Conservation (phyloP, 1,284 basidiomycete species). For the Microstroma glucosiphilum region DNA sequence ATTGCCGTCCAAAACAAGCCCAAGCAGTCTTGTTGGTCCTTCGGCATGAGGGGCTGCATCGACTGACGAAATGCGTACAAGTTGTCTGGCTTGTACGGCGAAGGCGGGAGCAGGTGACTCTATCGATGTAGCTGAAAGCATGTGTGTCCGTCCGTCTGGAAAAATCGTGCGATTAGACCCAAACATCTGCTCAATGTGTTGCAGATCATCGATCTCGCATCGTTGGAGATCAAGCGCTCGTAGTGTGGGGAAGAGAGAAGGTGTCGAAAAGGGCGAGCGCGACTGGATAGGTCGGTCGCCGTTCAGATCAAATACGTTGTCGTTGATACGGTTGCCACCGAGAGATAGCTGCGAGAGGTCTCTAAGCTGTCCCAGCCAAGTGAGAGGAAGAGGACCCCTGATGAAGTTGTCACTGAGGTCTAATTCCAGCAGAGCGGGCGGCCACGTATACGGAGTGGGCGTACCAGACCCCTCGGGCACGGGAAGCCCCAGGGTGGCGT, state of each 20-base stretch:
- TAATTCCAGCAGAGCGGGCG: constrained; percentile 24
- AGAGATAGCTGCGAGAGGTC: constrained; percentile 31
- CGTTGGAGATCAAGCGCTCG: constrained; percentile 30
- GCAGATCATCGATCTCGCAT: constrained; percentile 36
- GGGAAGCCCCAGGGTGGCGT: constrained; percentile 23
- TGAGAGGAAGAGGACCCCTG: constrained; percentile 29
- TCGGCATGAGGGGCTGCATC: constrained; percentile 18
- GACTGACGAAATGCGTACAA: no score
- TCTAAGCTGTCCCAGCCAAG: constrained; percentile 15
- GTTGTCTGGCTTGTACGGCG: no score
- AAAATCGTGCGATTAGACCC: constrained; percentile 20
- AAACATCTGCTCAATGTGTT: constrained; percentile 28
- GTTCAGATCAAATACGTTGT: constrained; percentile 27
- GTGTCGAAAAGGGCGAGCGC: not conserved
- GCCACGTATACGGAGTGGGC: constrained; percentile 10
- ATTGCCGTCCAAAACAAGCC: constrained; percentile 31
- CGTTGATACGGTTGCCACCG: constrained; percentile 34
- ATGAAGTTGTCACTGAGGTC: constrained; percentile 35
- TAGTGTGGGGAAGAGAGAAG: constrained; percentile 15
- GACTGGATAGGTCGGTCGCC: not conserved
- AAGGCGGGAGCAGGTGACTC: no score
- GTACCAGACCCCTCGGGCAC: constrained; percentile 14
- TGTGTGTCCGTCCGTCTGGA: not conserved
- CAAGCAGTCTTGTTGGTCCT: constrained; percentile 18
- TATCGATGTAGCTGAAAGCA: no score